Evolutionary conservation across 805 yeast genomes (phyloP).

Genomic region (Saccharomycopsis sp.): DNA sequence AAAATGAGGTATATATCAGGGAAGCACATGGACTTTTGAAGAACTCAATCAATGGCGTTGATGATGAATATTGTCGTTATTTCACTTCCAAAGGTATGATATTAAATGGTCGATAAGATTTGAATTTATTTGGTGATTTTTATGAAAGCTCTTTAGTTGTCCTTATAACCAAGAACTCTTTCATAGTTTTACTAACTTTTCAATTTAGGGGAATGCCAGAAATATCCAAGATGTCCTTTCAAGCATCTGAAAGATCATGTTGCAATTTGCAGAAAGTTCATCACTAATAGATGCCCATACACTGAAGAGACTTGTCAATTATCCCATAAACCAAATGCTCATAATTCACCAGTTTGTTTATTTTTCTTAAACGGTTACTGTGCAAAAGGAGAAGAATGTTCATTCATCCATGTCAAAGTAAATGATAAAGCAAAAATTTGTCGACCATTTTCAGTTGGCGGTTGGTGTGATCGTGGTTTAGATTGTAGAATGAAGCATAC

Average conservation of each 20-base stretch:
- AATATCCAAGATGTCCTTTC: too few relatives aligned
- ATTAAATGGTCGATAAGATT: too few relatives aligned
- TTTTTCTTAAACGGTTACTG: conserved; percentile 40
- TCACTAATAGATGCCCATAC: conserved; percentile 38
- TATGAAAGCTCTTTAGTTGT: too few relatives aligned
- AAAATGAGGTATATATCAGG: conserved; percentile 23
- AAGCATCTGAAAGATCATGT: too few relatives aligned
- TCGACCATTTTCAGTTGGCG: conserved; percentile 55
- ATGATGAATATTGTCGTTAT: neutral
- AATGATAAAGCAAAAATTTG: conserved; percentile 43
- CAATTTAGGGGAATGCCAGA: too few relatives aligned
- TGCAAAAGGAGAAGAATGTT: conserved; percentile 35
- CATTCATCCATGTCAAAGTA: conserved; percentile 39
- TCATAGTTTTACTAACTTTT: too few relatives aligned
- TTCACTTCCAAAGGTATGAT: conserved; percentile 1
- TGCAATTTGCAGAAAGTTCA: too few relatives aligned
- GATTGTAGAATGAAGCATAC: conserved; percentile 47
- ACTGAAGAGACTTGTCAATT: conserved; percentile 34
- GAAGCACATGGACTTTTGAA: conserved; percentile 24
- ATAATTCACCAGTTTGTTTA: conserved; percentile 50
- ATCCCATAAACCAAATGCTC: conserved; percentile 47
- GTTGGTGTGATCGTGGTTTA: conserved; percentile 56
- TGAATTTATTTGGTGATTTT: too few relatives aligned
- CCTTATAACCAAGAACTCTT: too few relatives aligned
- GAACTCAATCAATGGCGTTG: neutral